phyloP scores from a whole-genome alignment of 345 rosid genomes.

The Eucalyptus erythrocorys region DNA sequence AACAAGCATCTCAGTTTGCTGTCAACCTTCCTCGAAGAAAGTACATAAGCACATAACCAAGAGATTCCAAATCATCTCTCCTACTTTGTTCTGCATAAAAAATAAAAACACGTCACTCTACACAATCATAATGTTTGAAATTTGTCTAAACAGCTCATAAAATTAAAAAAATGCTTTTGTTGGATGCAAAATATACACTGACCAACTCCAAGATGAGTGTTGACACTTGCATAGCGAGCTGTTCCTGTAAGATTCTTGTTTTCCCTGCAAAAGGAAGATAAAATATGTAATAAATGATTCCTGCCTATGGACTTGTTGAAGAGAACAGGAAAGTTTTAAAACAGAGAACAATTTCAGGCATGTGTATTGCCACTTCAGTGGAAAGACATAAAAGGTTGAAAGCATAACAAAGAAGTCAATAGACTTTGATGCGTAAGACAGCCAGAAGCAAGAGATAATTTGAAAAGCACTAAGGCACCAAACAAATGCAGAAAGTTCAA shows the following conservation, averaged over 20 bases:
- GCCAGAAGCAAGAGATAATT: neutral
- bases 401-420: neutral
- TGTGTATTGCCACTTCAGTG: neutral
- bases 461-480: neutral
- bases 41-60: constrained; percentile 97
- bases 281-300: neutral
- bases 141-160: neutral
- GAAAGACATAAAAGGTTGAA: neutral
- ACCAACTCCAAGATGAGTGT: constrained; percentile 98
- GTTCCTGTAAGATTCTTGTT: constrained; percentile 98
- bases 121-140: neutral
- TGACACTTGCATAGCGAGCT: constrained; percentile 95
- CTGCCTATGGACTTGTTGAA: neutral
- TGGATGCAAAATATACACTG: constrained; percentile 1
- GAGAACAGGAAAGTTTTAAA: neutral
- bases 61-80: constrained; percentile 98
- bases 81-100: constrained; percentile 85
- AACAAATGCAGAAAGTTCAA: neutral
- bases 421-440: neutral
- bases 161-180: neutral
- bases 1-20: neutral
- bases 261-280: constrained; percentile 43
- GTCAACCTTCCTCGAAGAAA: constrained; percentile 91
- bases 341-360: neutral
- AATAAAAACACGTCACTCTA: neutral